Percentiles rank a stretch among this genome's conserved stretches.
Evolutionary conservation across 2,329 filamentous ascomycete species (phyloP).

Genomic region (Coniella lustricola): DNA sequence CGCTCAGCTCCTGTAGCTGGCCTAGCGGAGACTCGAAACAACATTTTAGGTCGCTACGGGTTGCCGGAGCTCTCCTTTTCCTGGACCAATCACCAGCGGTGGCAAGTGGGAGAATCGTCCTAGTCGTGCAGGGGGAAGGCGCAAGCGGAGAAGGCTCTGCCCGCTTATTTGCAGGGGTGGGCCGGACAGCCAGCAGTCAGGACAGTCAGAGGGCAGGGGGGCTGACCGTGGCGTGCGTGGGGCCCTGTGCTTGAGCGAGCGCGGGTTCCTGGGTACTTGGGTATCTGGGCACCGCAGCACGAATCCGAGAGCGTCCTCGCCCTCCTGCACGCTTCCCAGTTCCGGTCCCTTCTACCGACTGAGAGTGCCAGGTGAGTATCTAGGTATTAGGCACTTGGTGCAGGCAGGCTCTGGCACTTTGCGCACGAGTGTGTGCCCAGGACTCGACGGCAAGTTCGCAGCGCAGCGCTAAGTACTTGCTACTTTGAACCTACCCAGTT

Average conservation of each 20-base stretch:
- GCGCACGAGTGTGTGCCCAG: too few relatives aligned
- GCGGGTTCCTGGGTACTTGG: constrained; percentile 3
- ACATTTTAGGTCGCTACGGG: constrained; percentile 5
- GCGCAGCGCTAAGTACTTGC: too few relatives aligned
- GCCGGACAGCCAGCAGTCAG: too few relatives aligned
- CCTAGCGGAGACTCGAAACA: constrained; percentile 12
- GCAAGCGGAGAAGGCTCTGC: constrained; percentile 5
- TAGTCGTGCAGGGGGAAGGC: constrained; percentile 10
- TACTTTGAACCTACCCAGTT: too few relatives aligned
- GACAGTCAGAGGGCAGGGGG: constrained; percentile 2
- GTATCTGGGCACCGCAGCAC: background rate
- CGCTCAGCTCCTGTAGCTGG: background rate
- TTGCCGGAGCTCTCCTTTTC: constrained; percentile 4
- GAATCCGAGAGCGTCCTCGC: constrained; percentile 8
- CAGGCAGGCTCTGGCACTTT: too few relatives aligned
- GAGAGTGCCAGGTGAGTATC: background rate
- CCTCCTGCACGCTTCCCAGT: background rate
- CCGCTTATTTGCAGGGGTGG: constrained; percentile 7
- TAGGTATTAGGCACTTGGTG: background rate
- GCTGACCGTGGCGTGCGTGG: background rate
- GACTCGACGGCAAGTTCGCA: too few relatives aligned
- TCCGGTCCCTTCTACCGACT: constrained; percentile 6
- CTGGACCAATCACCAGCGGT: constrained; percentile 7
- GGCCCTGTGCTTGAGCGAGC: background rate
- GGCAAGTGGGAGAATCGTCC: constrained; percentile 4